Evolutionary conservation across 2,329 filamentous ascomycete species (phyloP).

Genomic region (Albifimbria verrucaria): DNA sequence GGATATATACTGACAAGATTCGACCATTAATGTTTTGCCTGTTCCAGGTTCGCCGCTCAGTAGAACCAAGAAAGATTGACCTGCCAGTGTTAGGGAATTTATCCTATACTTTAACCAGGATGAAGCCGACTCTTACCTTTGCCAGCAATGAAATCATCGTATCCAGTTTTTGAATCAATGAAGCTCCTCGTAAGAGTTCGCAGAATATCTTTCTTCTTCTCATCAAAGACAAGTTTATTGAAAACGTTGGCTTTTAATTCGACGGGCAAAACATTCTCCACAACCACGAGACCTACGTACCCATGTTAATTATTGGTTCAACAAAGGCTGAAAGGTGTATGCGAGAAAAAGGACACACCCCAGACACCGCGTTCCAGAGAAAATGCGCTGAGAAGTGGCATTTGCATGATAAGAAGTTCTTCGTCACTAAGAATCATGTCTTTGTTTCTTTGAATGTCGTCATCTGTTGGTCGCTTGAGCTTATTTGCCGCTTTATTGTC

Average conservation of each 20-base stretch:
- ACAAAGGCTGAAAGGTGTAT: no score
- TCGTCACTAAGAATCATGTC: no score
- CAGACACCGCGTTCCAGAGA: no score
- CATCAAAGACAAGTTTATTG: neutral
- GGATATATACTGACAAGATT: neutral
- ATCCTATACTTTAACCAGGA: no score
- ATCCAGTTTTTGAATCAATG: neutral
- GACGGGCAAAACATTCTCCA: neutral
- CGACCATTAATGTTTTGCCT: neutral
- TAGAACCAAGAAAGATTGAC: neutral
- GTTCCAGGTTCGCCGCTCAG: neutral
- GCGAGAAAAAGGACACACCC: no score
- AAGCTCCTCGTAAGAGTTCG: neutral
- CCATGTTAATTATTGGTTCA: no score
- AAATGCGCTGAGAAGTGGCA: no score
- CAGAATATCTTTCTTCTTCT: neutral
- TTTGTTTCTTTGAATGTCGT: no score
- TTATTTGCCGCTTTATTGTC: no score
- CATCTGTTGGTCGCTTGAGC: no score
- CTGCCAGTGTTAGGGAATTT: neutral
- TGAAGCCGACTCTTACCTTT: neutral
- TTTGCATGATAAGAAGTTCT: no score
- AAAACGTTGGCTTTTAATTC: neutral
- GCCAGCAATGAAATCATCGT: neutral
- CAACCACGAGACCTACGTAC: no score